Evolutionary conservation across 2,329 filamentous ascomycete genomes (phyloP), one percentile per base, ranked within the genome.

Genomic region (Hymenotorrendiella dingleyae): DNA sequence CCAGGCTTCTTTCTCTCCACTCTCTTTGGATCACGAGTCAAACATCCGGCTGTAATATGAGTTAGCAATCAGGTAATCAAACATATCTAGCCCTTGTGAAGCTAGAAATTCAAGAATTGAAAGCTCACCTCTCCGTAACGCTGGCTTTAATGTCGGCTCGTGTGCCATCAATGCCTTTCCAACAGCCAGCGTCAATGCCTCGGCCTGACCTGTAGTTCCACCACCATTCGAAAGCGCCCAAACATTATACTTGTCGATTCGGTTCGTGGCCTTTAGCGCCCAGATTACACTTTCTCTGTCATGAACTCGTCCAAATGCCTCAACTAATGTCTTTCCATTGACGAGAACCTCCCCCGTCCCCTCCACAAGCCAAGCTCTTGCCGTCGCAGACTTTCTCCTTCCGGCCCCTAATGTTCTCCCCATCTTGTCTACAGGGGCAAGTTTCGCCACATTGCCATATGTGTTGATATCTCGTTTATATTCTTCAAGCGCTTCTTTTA

Each of bases 1-100:
- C 93, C 94, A 44, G 88, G 80, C 78, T 98, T 97, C 82, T 98
- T 98, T 65, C 93, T 91, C 71, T 98, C 93, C 55, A 98, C 94
- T 61, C 75, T 82, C 70, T 91, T 88, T 45, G 83, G 78, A 70
- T 98, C 91, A 61, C 91, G 84, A 40, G 90, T 94, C 52, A 98
- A 78, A 65, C 85, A 89, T 50, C 94, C 94, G 63, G 91, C 93
- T 98, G 65, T 43, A 58, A 55, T 45, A 49, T 50, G 45, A 48
- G 52, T 61, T 52, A 60, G 61, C 50, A 48, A 46, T 24, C 30
- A 35, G 6, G 2, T 14, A 28, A 12, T 4, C n/a, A n/a, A n/a
- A n/a, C n/a, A n/a, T n/a, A n/a, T n/a, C n/a, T n/a, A n/a, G n/a
- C n/a, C n/a, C n/a, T n/a, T n/a, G n/a, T n/a, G n/a, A n/a, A n/a